phyloP scores from a whole-genome alignment of 495 filamentous ascomycete species.

The Penicillium desertorum region DNA sequence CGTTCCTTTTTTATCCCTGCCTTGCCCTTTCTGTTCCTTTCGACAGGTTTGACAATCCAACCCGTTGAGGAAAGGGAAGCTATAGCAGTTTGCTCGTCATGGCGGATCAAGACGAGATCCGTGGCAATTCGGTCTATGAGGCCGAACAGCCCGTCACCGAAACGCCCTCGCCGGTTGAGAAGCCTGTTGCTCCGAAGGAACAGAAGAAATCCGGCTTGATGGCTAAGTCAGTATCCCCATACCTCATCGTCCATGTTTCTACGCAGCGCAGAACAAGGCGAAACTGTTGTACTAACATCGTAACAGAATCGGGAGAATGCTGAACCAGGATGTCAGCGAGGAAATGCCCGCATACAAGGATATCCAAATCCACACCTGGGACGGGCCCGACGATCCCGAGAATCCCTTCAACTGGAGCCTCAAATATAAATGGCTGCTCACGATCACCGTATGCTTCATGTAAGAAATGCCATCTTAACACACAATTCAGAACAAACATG shows the following conservation, averaged over 20 bases:
- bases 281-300: neutral
- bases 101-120: constrained; percentile 11
- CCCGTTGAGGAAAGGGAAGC: neutral
- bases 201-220: constrained; percentile 2
- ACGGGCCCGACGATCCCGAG: constrained; percentile 34
- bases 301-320: constrained; percentile 4
- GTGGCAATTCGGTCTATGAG: constrained; percentile 16
- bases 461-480: constrained; percentile 11
- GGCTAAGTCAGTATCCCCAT: neutral
- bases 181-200: neutral
- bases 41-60: constrained; percentile 3
- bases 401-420: constrained; percentile 31
- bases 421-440: constrained; percentile 41
- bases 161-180: neutral
- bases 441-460: constrained; percentile 45
- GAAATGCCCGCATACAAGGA: constrained; percentile 15
- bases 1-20: neutral
- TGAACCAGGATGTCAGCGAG: constrained; percentile 6
- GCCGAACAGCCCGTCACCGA: neutral
- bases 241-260: neutral
- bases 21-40: neutral
- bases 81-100: constrained; percentile 8
- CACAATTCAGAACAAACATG: neutral
- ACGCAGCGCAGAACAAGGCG: neutral
- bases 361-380: constrained; percentile 37